phyloP scores from a whole-genome alignment of 1,284 basidiomycete species.

The Ustilago xerochloae region DNA sequence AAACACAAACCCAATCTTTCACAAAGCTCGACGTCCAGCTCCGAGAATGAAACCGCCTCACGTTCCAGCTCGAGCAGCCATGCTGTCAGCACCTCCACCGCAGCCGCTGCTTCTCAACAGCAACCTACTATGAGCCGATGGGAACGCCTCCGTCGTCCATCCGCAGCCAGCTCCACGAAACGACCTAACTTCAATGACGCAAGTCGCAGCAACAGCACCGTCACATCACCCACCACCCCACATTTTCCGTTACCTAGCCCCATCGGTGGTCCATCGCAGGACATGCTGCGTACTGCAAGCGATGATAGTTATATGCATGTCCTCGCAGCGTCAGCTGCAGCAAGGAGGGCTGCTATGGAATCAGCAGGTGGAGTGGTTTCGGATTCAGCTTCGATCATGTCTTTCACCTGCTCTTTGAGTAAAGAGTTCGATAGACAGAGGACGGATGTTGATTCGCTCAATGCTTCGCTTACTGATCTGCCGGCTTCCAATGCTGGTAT shows the following conservation, averaged over 20 bases:
- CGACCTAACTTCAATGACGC: conserved; percentile 37
- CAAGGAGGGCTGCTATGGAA: conserved; percentile 24
- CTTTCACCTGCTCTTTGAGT: conserved; percentile 41
- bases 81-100: conserved; percentile 4
- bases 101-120: conserved; percentile 1
- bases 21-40: conserved; percentile 39
- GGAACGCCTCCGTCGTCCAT: conserved; percentile 44
- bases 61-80: conserved; percentile 24
- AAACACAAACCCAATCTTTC: conserved; percentile 40
- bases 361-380: conserved; percentile 9
- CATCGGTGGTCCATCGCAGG: conserved; percentile 11
- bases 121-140: conserved; percentile 32
- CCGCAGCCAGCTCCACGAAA: conserved; percentile 41
- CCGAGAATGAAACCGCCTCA: conserved; percentile 31
- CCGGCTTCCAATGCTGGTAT: background rate
- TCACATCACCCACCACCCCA: conserved; percentile 27
- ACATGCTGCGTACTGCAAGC: conserved; percentile 42
- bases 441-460: conserved; percentile 9
- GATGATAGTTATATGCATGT: conserved; percentile 47
- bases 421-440: conserved; percentile 46
- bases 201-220: conserved; percentile 30
- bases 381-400: conserved; percentile 34
- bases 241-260: conserved; percentile 31
- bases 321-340: conserved; percentile 38
- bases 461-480: conserved; percentile 13